A percentile compares a stretch with the other conserved stretches of the same genome.
Evolutionary conservation across 2,329 filamentous ascomycete genomes (phyloP).

Genomic region (Scedosporium boydii): DNA sequence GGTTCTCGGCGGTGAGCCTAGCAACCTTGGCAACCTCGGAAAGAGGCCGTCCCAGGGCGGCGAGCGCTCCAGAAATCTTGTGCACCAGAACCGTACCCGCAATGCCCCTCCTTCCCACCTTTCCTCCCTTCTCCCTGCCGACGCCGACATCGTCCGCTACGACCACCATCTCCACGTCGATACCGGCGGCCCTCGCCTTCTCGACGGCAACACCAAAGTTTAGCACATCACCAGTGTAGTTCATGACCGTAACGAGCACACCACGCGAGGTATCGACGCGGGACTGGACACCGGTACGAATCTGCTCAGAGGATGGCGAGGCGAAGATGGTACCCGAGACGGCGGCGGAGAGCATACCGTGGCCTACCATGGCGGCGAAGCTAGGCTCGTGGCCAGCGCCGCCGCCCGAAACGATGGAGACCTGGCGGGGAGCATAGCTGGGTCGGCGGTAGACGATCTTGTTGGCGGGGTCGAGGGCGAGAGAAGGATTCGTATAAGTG

Average conservation of each 20-base stretch:
- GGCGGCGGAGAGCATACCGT: constrained; percentile 68
- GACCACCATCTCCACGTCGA: constrained; percentile 78
- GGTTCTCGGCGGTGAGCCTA: constrained; percentile 60
- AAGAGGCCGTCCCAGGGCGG: constrained; percentile 57
- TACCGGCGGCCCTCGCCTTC: constrained; percentile 73
- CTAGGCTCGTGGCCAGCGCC: constrained; percentile 86
- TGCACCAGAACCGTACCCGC: constrained; percentile 86
- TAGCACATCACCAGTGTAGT: constrained; percentile 82
- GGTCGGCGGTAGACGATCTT: constrained; percentile 77
- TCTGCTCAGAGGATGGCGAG: constrained; percentile 71
- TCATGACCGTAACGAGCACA: constrained; percentile 88
- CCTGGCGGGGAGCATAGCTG: constrained; percentile 42
- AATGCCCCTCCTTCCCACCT: constrained; percentile 84
- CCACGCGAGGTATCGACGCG: constrained; percentile 64
- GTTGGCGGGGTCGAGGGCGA: constrained; percentile 67
- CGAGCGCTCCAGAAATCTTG: constrained; percentile 80
- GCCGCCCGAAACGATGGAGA: constrained; percentile 79
- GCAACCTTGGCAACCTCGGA: constrained; percentile 66
- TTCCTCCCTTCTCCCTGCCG: constrained; percentile 71
- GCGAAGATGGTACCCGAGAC: constrained; percentile 86
- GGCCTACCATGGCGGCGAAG: constrained; percentile 77
- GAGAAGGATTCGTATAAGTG: constrained; percentile 74
- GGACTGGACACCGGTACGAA: constrained; percentile 64
- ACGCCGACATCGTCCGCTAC: constrained; percentile 91
- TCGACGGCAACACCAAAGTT: constrained; percentile 93